phyloP scores from a whole-genome alignment of 495 filamentous ascomycete species.

The Evernia prunastri region DNA sequence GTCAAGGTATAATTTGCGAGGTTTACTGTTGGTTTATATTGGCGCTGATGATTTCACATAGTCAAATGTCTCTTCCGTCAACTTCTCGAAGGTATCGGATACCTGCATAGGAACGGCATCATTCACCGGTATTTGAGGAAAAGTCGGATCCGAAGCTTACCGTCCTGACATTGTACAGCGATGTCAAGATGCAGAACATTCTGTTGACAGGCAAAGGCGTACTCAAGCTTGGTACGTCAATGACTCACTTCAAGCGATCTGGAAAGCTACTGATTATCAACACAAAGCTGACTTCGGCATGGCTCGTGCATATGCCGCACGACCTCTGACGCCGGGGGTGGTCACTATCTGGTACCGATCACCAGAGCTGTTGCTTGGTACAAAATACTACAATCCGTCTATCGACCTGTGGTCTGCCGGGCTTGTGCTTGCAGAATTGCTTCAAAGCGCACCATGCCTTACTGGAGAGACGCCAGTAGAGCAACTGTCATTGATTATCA shows the following conservation, averaged over 20 bases:
- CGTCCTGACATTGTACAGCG: constrained; percentile 26
- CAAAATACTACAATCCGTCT: constrained; percentile 36
- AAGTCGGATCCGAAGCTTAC: neutral
- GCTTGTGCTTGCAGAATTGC: constrained; percentile 41
- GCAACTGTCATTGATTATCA: constrained; percentile 38
- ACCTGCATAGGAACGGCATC: constrained; percentile 41
- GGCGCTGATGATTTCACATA: constrained; percentile 16
- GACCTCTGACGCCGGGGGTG: constrained; percentile 40
- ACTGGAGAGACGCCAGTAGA: constrained; percentile 39
- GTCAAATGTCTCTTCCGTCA: constrained; percentile 44
- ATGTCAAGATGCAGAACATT: constrained; percentile 44
- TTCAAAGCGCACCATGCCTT: constrained; percentile 36
- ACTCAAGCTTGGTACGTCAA: constrained; percentile 37
- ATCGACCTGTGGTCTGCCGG: constrained; percentile 43
- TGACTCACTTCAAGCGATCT: neutral
- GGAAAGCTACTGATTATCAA: neutral
- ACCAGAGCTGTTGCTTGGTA: constrained; percentile 54
- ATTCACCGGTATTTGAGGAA: constrained; percentile 36
- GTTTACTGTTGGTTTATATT: neutral
- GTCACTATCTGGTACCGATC: constrained; percentile 82
- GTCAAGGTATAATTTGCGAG: constrained; percentile 34
- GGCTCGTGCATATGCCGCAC: constrained; percentile 37
- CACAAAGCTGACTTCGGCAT: constrained; percentile 43
- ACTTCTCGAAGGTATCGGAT: constrained; percentile 40
- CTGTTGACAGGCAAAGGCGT: constrained; percentile 40